A percentile compares a stretch with the other conserved stretches of the same genome.
These are phyloP conservation scores for Cladorrhinum sp. DNA, from an alignment of 2,329 filamentous ascomycete species.

Conservation along the genomic window DNA sequence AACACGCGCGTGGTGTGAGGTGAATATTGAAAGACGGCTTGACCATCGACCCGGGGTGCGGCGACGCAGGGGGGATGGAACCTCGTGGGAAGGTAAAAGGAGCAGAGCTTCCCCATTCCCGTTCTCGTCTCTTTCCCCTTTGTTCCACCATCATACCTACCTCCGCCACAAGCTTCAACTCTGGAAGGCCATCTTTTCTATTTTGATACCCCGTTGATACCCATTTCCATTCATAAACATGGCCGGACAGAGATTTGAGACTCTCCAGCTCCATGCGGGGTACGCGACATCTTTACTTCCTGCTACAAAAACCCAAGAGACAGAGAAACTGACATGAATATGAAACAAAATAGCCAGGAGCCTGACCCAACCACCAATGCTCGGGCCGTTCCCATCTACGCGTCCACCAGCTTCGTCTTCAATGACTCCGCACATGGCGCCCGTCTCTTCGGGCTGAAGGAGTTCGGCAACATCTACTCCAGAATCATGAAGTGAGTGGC, in stretches of 20 bases:
- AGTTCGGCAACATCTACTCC: conserved; percentile 96
- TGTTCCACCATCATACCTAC: conserved; percentile 1
- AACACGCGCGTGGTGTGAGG: conserved; percentile 8
- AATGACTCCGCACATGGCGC: conserved; percentile 95
- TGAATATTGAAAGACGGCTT: conserved; percentile 4
- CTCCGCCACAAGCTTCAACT: neutral
- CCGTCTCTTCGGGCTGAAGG: conserved; percentile 92
- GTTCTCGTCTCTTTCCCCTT: conserved; percentile 5
- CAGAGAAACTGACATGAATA: conserved; percentile 17
- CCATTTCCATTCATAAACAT: conserved; percentile 29
- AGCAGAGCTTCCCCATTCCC: neutral
- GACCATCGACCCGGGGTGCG: conserved; percentile 10
- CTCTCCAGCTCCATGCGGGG: conserved; percentile 82
- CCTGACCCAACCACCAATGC: conserved; percentile 80
- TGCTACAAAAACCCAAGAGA: conserved; percentile 4
- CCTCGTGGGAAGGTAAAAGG: neutral
- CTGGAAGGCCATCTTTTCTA: neutral
- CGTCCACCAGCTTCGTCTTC: conserved; percentile 89
- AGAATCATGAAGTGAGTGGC: conserved; percentile 82
- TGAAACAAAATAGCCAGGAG: conserved; percentile 57
- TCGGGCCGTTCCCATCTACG: conserved; percentile 92
- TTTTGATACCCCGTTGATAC: conserved; percentile 12
- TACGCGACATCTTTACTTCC: conserved; percentile 36
- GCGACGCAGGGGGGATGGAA: conserved; percentile 6
- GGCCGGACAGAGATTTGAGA: conserved; percentile 69